Conservation (phyloP, 805 yeast species). For the Vanderwaltozyma verrucispora region DNA sequence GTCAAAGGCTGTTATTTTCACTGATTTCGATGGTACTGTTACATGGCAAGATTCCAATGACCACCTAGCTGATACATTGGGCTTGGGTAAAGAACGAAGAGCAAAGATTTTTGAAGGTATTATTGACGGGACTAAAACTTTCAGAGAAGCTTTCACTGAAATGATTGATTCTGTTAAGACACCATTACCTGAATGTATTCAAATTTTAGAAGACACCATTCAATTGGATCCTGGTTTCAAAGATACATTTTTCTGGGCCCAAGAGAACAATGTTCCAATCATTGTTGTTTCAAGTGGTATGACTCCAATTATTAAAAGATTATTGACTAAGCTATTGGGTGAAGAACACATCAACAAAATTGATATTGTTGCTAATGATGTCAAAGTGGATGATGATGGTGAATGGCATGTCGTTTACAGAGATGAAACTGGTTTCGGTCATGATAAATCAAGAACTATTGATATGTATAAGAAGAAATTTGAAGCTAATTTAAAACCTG, state of each 20-base stretch:
- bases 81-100: slow-evolving; percentile 69
- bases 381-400: slow-evolving; percentile 42
- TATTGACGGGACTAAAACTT: slow-evolving; percentile 53
- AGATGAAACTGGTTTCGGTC: slow-evolving; percentile 86
- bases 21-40: slow-evolving; percentile 98
- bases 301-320: slow-evolving; percentile 79
- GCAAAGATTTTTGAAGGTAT: slow-evolving; percentile 59
- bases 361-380: slow-evolving; percentile 76
- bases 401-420: slow-evolving; percentile 79
- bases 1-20: slow-evolving; percentile 71
- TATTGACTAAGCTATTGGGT: slow-evolving; percentile 67
- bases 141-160: slow-evolving; percentile 71
- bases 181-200: slow-evolving; percentile 77
- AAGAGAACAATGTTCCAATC: slow-evolving; percentile 61
- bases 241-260: slow-evolving; percentile 72
- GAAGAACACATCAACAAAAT: slow-evolving; percentile 60
- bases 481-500: slow-evolving; percentile 22
- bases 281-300: slow-evolving; percentile 88
- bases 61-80: slow-evolving; percentile 76
- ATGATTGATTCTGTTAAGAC: slow-evolving; percentile 74
- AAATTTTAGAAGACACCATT: slow-evolving; percentile 52
- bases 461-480: slow-evolving; percentile 30
- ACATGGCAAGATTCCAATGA: slow-evolving; percentile 94
- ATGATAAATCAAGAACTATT: slow-evolving; percentile 84
- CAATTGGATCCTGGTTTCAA: slow-evolving; percentile 86